These are phyloP conservation scores for Wickerhamomyces tratensis DNA, from an alignment of 805 yeast genomes.

Conservation along the genomic window DNA sequence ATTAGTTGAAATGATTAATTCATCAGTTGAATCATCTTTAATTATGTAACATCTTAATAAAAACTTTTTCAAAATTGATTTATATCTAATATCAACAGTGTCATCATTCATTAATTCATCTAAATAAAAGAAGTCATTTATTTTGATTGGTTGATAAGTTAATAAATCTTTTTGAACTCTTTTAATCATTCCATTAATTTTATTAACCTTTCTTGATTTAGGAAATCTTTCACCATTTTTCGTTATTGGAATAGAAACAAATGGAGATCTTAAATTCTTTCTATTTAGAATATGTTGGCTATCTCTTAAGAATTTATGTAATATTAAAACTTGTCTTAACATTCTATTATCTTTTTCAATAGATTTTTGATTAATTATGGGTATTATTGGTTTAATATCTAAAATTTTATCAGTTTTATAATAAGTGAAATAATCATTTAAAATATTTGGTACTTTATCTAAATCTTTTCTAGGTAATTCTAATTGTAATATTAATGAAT, in stretches of 20 bases:
- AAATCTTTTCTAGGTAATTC: too few species aligned
- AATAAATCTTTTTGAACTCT: constrained; percentile 9
- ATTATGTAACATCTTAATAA: neutral
- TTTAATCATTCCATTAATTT: constrained; percentile 12
- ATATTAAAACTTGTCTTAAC: constrained; percentile 11
- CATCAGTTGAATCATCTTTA: constrained; percentile 1
- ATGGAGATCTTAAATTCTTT: constrained; percentile 9
- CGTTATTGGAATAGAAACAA: constrained; percentile 11
- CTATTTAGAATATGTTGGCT: constrained; percentile 6
- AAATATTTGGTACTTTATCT: too few species aligned
- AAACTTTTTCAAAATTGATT: constrained; percentile 10
- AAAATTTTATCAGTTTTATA: neutral
- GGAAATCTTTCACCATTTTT: constrained; percentile 13
- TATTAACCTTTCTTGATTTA: constrained; percentile 9
- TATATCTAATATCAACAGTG: constrained; percentile 1
- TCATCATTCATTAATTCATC: constrained; percentile 2
- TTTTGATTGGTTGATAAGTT: constrained; percentile 9
- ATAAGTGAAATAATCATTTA: neutral
- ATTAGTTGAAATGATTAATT: constrained; percentile 7
- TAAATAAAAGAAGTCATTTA: too few species aligned
- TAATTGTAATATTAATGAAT: too few species aligned
- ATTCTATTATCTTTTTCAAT: constrained; percentile 3
- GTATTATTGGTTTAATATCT: neutral
- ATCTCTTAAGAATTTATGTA: constrained; percentile 9
- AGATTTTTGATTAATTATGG: neutral